Base-by-base conservation (phyloP, 176 grass and related monocot species). In the Oryza nivara region DNA sequence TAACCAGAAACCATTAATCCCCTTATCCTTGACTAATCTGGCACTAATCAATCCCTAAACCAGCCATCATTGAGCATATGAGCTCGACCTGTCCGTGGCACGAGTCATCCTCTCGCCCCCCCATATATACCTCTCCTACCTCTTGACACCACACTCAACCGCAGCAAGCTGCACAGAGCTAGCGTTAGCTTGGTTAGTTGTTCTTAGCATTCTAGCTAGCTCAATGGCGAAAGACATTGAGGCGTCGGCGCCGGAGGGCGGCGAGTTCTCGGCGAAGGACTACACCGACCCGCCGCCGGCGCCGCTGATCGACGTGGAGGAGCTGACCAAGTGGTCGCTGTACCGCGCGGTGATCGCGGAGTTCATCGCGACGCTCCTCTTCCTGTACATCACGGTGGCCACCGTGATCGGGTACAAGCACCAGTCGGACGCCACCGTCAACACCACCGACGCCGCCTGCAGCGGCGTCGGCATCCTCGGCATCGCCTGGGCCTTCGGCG, bases 351-450 rank as follows among this genome's bases (percentile, higher is more conserved):
- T 90, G 11, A 97, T 93, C 82, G 94, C 94, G 46, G 94, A 97
- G 66, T 97, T 97, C 75, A 79, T 97, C 67, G 94, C 94, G 54
- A 97, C 94, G 56, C 82, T 97, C 70, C 89, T 97, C 74, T 97
- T 97, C 92, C 88, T 97, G 65, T 97, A 97, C 84, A 87, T 93
- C 81, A 93, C 94, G 1, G 89, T 97, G 43, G 91, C 91, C 72
- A 97, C 94, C 35, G 94, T 92, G 7, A 97, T 97, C 79, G 91
- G 94, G 49, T 93, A 97, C 91, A 97, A 92, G 74, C 91, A 89
- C 71, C 94, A 93, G 85, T 82, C 89, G 4, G 82, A 89, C 54
- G 3, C 89, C 60, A 4, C 20, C 44, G 82, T 77, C 41, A 85
- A 79, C 78, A 32, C 63, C 30, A 34, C 87, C 71, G 92, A 92